Evolutionary conservation across 2,329 filamentous ascomycete species (phyloP).

Genomic region (Penicillium sp.): DNA sequence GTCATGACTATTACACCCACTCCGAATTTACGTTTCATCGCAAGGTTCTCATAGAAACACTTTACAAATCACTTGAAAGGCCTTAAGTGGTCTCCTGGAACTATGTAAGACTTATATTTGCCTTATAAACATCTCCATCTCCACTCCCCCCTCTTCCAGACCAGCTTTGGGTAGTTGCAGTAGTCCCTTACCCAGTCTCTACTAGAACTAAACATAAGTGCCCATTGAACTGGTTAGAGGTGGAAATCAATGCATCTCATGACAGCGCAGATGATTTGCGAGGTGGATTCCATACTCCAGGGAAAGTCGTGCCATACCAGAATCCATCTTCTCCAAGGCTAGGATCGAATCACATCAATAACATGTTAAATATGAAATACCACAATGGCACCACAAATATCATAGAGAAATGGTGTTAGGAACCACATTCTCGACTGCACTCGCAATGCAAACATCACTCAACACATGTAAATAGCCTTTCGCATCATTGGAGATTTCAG

Average conservation of each 20-base stretch:
- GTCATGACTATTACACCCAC: not conserved
- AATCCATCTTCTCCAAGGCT: no score
- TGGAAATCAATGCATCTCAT: not conserved
- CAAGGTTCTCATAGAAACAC: no score
- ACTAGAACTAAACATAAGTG: not conserved
- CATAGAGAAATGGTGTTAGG: not conserved
- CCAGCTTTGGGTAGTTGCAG: not conserved
- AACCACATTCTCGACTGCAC: not conserved
- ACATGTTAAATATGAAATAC: not conserved
- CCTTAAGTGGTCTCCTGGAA: fast-evolving
- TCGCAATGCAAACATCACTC: no score
- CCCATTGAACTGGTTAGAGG: no score
- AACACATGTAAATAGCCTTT: no score
- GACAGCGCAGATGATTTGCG: not conserved
- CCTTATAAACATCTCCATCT: not conserved
- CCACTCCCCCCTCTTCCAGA: not conserved
- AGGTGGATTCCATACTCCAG: not conserved
- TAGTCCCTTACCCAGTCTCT: not conserved
- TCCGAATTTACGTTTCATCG: not conserved
- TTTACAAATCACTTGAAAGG: not conserved
- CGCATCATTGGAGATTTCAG: not conserved
- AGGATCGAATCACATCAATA: not conserved
- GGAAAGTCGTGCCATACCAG: not conserved
- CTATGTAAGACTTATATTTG: not conserved
- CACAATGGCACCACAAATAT: not conserved